Conservation (phyloP, 768 basidiomycete genomes). For the Kwoniella sp. region DNA sequence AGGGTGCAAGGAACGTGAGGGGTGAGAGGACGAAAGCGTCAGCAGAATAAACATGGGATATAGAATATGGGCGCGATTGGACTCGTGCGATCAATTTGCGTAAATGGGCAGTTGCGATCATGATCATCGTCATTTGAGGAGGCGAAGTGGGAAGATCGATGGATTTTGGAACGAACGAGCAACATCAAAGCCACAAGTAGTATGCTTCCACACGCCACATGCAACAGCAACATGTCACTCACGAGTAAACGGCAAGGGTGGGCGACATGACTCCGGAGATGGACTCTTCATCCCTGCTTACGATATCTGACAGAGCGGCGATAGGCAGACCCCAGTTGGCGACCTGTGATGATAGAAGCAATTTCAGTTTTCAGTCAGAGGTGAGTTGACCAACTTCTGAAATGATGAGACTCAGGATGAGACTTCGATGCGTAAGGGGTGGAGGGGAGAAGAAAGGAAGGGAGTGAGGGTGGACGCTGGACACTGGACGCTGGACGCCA, state of each 20-base stretch:
- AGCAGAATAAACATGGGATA: neutral
- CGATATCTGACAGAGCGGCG: slow-evolving; percentile 86
- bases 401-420: neutral
- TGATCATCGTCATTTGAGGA: neutral
- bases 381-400: slow-evolving; percentile 7
- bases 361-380: slow-evolving; percentile 10
- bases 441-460: neutral
- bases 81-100: no score
- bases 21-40: neutral
- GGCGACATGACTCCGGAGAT: slow-evolving; percentile 98
- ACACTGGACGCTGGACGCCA: no score
- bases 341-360: slow-evolving; percentile 69
- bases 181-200: no score
- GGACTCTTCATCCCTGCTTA: slow-evolving; percentile 84
- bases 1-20: neutral
- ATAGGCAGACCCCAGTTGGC: slow-evolving; percentile 98
- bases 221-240: no score
- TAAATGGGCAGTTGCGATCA: no score
- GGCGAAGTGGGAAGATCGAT: neutral
- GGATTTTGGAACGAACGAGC: neutral
- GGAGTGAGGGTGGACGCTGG: slow-evolving; percentile 8
- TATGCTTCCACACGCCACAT: no score
- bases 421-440: neutral
- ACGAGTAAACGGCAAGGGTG: slow-evolving; percentile 90
- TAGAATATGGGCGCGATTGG: no score